These are phyloP conservation scores for Ogataea neopini DNA, from an alignment of 805 yeast genomes.

Conservation along the genomic window DNA sequence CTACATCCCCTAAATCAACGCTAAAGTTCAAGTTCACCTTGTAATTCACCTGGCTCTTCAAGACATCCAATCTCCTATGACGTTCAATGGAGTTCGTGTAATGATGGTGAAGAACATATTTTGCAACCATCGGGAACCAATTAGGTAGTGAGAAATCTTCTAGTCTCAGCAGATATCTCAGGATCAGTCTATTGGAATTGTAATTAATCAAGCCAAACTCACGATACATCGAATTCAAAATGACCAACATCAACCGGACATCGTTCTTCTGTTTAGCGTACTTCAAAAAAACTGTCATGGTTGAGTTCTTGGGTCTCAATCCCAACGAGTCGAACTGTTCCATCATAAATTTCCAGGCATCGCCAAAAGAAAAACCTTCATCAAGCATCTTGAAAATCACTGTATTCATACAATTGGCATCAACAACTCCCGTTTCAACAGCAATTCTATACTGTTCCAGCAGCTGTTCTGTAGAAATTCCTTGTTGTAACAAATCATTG, in stretches of 20 bases:
- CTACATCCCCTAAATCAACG: constrained; percentile 2
- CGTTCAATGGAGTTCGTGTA: constrained; percentile 18
- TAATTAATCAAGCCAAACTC: constrained; percentile 18
- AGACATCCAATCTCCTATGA: constrained; percentile 20
- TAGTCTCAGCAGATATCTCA: constrained; percentile 16
- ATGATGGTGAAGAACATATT: constrained; percentile 22
- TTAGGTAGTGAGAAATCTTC: constrained; percentile 14
- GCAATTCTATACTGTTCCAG: constrained; percentile 14
- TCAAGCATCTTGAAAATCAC: constrained; percentile 21
- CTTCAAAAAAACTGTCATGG: constrained; percentile 26
- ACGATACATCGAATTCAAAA: constrained; percentile 19
- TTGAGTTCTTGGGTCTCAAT: constrained; percentile 20
- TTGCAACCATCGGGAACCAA: constrained; percentile 23
- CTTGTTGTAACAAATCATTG: constrained; percentile 20
- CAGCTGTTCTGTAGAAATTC: constrained; percentile 13
- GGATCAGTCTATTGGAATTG: constrained; percentile 17
- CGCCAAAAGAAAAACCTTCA: constrained; percentile 10
- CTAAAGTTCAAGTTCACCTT: constrained; percentile 15
- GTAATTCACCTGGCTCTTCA: constrained; percentile 19
- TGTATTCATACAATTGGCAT: constrained; percentile 25
- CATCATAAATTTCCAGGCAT: constrained; percentile 26
- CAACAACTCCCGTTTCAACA: constrained; percentile 8
- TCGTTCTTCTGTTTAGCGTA: constrained; percentile 12
- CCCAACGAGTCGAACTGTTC: constrained; percentile 3
- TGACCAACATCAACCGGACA: constrained; percentile 17